Evolutionary conservation across 257 asterid genomes (phyloP), one percentile per base, ranked within the genome.

Genomic region (Perilla frutescens): DNA sequence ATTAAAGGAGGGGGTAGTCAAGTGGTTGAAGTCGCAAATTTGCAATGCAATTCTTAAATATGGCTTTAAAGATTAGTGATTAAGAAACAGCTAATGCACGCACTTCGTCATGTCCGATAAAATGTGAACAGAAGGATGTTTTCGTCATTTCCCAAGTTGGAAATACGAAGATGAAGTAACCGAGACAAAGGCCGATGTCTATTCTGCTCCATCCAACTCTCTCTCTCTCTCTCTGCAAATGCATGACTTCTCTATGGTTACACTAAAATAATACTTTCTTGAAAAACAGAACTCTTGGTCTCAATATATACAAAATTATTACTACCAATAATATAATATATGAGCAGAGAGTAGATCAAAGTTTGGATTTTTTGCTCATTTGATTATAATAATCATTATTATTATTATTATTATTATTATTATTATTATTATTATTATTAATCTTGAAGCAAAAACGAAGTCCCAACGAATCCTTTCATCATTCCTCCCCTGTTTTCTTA

Each of bases 381-480:
- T 43, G 2, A 43, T 43, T 1, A 6, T 43, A 43, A 6, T 43
- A 43, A 34, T 7, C 6, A 43, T 43, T 43, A 34, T 43, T 1
- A 43, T 40, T 40, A 44, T 7, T 20, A 20, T 7, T 7, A 44
- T 44, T 8, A 4, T 4, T 7, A 44, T 12, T 48, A 48, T 48
- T 48, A 48, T 48, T 14, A 14, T 29, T 31, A 50, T 67, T 67
- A 20, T 81, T 59, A 69, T 9, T 51, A 60, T 69, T 73, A 15
- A 49, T 74, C 41, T 77, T 63, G 73, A 86, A 85, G 87, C 80
- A 47, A 87, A 83, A 86, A 78, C 87, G 80, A 84, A 77, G 75
- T 58, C 61, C 60, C 86, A 88, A 77, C 96, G 62, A 84, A 74
- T 60, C 80, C 75, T 69, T 43, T 7, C 82, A 48, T 66, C 77